Conservation (phyloP, 306 rosid species). For the Cotoneaster glaucophyllus region DNA sequence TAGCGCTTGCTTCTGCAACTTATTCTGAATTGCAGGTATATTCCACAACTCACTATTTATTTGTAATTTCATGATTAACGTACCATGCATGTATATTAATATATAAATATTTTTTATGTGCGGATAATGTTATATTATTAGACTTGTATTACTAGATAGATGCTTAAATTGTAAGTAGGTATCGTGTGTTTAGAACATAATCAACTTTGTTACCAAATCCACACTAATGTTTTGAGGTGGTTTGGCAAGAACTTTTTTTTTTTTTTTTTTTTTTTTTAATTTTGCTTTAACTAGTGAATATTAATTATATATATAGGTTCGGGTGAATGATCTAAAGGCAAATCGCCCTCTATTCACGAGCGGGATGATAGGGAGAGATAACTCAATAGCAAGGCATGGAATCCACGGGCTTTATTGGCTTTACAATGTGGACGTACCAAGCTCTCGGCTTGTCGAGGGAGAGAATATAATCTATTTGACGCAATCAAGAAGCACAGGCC, state of each 20-base stretch:
- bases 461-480: constrained; percentile 65
- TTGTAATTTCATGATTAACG: neutral
- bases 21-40: constrained; percentile 73
- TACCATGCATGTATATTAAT: neutral
- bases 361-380: constrained; percentile 83
- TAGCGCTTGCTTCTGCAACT: constrained; percentile 83
- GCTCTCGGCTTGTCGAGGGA: constrained; percentile 52
- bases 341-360: constrained; percentile 63
- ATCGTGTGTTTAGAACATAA: neutral
- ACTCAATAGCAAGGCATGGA: constrained; percentile 91
- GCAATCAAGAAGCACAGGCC: constrained; percentile 55
- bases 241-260: neutral
- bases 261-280: no score
- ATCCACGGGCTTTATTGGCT: constrained; percentile 85
- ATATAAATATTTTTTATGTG: neutral
- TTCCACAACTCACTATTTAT: neutral
- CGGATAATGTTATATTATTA: neutral
- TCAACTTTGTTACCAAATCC: neutral
- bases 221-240: neutral
- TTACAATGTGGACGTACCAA: constrained; percentile 37
- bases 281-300: neutral
- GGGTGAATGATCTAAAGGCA: constrained; percentile 61
- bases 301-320: constrained; percentile 35
- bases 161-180: neutral
- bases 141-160: neutral